phyloP scores from a whole-genome alignment of 2,329 filamentous ascomycete species.

The Apiospora koreana region DNA sequence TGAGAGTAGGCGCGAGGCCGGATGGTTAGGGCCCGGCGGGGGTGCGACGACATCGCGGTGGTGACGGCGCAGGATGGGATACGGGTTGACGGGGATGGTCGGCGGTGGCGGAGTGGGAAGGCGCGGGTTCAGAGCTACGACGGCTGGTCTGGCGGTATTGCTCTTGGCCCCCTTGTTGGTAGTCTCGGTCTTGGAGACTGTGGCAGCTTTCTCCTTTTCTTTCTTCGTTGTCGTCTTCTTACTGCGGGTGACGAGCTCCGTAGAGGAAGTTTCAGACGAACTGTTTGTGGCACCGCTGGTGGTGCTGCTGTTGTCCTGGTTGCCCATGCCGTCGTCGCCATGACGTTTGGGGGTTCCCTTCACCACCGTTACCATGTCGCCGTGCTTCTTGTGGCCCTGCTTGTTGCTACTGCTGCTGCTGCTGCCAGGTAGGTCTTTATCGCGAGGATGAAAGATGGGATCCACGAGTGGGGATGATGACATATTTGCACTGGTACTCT shows the following conservation, averaged over 20 bases:
- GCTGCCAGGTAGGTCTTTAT: background rate
- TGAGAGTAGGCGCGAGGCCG: slow-evolving; percentile 1
- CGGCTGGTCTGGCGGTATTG: background rate
- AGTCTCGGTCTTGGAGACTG: slow-evolving; percentile 5
- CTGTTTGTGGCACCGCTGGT: background rate
- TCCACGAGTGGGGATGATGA: background rate
- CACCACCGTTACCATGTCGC: too few species aligned
- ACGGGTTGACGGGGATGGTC: background rate
- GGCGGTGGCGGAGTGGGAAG: background rate
- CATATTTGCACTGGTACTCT: background rate
- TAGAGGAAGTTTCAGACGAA: too few species aligned
- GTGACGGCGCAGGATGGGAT: background rate
- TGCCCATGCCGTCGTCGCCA: too few species aligned
- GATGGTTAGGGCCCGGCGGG: background rate
- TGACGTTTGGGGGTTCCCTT: too few species aligned
- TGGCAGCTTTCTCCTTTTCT: background rate
- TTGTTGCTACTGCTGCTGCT: background rate
- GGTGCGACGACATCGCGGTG: background rate
- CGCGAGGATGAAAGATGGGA: background rate
- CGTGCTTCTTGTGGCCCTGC: background rate
- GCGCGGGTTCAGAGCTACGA: background rate
- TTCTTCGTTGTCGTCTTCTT: background rate
- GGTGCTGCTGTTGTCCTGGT: too few species aligned
- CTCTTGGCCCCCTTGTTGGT: background rate
- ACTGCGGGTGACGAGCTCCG: background rate